Evolutionary conservation across 2,329 filamentous ascomycete genomes (phyloP).

Genomic region (Fusarium scirpi): DNA sequence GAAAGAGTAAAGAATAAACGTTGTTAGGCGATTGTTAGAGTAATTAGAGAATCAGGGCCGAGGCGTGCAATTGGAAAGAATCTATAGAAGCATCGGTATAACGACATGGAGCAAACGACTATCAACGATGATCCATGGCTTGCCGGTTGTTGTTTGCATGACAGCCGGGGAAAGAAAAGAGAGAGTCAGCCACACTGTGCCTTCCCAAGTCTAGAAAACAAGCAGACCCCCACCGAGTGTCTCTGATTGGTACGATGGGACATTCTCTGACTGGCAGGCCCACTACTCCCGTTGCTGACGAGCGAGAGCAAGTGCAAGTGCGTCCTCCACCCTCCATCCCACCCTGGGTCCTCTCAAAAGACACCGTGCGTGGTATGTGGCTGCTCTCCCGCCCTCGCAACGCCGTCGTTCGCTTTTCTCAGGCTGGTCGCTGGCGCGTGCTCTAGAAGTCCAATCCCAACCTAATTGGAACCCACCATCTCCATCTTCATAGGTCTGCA

Average conservation of each 20-base stretch:
- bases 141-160: slow-evolving; percentile 25
- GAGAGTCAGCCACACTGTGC: slow-evolving; percentile 33
- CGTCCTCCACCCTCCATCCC: slow-evolving; percentile 39
- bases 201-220: slow-evolving; percentile 8
- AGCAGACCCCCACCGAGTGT: slow-evolving; percentile 11
- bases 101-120: slow-evolving; percentile 32
- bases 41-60: not conserved
- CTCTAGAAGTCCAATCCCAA: slow-evolving; percentile 38
- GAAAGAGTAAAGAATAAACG: slow-evolving; percentile 17
- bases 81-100: slow-evolving; percentile 26
- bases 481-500: slow-evolving; percentile 23
- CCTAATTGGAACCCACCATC: slow-evolving; percentile 38
- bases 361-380: slow-evolving; percentile 49
- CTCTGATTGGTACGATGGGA: slow-evolving; percentile 30
- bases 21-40: slow-evolving; percentile 12
- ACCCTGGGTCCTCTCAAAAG: slow-evolving; percentile 38
- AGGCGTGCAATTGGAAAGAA: slow-evolving; percentile 19
- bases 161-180: not conserved
- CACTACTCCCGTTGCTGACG: slow-evolving; percentile 36
- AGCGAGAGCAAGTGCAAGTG: slow-evolving; percentile 17
- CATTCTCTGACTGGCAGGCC: slow-evolving; percentile 18
- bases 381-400: slow-evolving; percentile 42
- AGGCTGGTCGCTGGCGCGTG: slow-evolving; percentile 39
- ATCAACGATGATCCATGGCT: slow-evolving; percentile 26
- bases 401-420: slow-evolving; percentile 39